Conservation (phyloP, 306 rosid species). For the Castanea crenata region DNA sequence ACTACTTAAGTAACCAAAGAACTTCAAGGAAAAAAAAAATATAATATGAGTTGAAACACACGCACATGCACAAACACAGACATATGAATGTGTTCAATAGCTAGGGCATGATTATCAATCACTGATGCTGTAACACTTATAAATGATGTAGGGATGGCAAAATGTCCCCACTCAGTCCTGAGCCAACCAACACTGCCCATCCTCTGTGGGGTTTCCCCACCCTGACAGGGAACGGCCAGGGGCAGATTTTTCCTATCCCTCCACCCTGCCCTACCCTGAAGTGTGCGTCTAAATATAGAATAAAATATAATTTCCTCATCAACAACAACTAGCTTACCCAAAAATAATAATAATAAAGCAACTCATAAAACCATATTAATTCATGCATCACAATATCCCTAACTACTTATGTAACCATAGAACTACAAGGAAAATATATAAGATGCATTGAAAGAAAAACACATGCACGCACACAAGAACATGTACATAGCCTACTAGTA, state of each 20-base stretch:
- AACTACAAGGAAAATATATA: constrained; percentile 1
- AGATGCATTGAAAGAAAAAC: background rate
- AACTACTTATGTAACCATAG: constrained; percentile 10
- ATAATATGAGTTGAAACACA: background rate
- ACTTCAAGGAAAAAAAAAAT: constrained; percentile 6
- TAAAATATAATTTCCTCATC: constrained; percentile 48
- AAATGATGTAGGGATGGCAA: too few species aligned
- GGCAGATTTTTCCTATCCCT: too few species aligned
- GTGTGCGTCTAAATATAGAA: too few species aligned
- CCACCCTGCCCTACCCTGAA: too few species aligned
- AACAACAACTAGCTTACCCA: constrained; percentile 72
- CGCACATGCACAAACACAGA: background rate
- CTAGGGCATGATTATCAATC: too few species aligned
- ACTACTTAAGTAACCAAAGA: constrained; percentile 13
- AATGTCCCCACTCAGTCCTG: too few species aligned
- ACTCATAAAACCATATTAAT: background rate
- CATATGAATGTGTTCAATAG: too few species aligned
- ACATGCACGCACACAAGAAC: too few species aligned
- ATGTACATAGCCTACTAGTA: background rate
- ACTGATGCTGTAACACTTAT: too few species aligned
- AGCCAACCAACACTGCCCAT: too few species aligned
- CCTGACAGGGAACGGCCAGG: too few species aligned
- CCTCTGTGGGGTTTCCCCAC: too few species aligned
- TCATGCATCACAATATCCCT: background rate
- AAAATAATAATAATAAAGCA: background rate